phyloP scores from a whole-genome alignment of 441 rosid genomes.

The Erodium texanum region DNA sequence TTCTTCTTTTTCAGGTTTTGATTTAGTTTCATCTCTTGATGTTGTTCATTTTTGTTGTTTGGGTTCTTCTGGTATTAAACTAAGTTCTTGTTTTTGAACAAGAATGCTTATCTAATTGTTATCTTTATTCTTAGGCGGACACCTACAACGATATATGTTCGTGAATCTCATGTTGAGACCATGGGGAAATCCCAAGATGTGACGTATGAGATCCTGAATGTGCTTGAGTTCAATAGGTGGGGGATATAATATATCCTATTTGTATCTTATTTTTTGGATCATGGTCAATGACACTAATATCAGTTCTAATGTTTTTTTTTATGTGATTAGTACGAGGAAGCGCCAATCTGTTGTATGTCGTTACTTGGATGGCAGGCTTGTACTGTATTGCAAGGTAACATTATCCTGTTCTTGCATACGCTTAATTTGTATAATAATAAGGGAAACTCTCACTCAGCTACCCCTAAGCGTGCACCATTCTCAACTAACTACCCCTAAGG shows the following conservation, averaged over 20 bases:
- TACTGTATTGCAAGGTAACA: constrained; percentile 89
- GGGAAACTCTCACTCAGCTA: too few species aligned
- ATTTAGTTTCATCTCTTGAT: neutral
- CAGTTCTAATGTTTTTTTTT: constrained; percentile 18
- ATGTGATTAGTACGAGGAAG: constrained; percentile 76
- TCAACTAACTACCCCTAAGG: too few species aligned
- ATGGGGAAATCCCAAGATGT: constrained; percentile 81
- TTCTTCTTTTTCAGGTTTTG: constrained; percentile 85
- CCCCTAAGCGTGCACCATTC: too few species aligned
- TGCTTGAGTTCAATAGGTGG: constrained; percentile 96
- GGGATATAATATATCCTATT: constrained; percentile 18
- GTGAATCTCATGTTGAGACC: constrained; percentile 91
- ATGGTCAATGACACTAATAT: constrained; percentile 24
- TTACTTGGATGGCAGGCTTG: constrained; percentile 85
- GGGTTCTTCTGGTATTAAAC: constrained; percentile 12
- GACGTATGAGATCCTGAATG: constrained; percentile 88
- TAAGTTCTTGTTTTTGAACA: neutral
- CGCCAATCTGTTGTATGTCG: constrained; percentile 98
- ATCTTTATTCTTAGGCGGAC: constrained; percentile 62
- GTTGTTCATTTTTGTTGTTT: neutral
- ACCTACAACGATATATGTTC: constrained; percentile 87
- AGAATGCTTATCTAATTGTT: constrained; percentile 7
- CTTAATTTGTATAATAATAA: constrained; percentile 3
- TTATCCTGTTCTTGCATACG: constrained; percentile 15
- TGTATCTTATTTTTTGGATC: constrained; percentile 15